Base-by-base conservation (phyloP, 805 yeast species). In the Wickerhamiella azyma region DNA sequence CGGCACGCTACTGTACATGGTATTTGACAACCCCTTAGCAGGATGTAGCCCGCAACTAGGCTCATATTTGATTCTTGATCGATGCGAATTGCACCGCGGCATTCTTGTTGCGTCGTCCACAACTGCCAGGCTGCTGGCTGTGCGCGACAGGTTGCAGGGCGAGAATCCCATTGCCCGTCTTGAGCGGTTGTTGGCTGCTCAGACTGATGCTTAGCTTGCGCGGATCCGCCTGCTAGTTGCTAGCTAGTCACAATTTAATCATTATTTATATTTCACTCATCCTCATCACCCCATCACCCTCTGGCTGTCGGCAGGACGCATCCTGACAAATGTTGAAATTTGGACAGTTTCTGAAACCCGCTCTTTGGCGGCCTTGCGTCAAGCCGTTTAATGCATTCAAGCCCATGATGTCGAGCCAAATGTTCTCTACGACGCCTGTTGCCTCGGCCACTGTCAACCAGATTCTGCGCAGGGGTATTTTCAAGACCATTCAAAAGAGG, bases 371-470 rank as follows among this genome's bases (percentile, higher is more conserved):
- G 24, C 21, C 21, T 10, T 2, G 19, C 3, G 13, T 36, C 13
- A 14, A n/a, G n/a, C 38, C 24, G n/a, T 19, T 36, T 16, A 36
- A 5, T 5, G 11, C 18, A 9, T 33, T 33, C 11, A 13, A 9
- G 16, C 37, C 37, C 5, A 5, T 33, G 8, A 19, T 9, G 19
- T 28, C 28, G 17, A 24, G 3, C 18, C 26, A 38, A 38, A n/a
- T 9, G 24, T 32, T 18, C 18, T 16, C 18, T 9, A 24, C 28
- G 35, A 19, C 26, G 4, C 41, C 19, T 16, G 26, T 37, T n/a
- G 26, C 50, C 26, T 54, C 54, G 30, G 59, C 58, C 5, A 55
- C 59, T 8, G 49, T 63, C 36, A 63, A 63, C 52, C 66, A 63
- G 55, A 59, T 59, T 42, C 53, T 56, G 37, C 43, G 59, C 19